A percentile compares a stretch with the other conserved stretches of the same genome.
Conservation (phyloP, 2,329 filamentous ascomycete genomes). For the Arthrobotrys conoides region DNA sequence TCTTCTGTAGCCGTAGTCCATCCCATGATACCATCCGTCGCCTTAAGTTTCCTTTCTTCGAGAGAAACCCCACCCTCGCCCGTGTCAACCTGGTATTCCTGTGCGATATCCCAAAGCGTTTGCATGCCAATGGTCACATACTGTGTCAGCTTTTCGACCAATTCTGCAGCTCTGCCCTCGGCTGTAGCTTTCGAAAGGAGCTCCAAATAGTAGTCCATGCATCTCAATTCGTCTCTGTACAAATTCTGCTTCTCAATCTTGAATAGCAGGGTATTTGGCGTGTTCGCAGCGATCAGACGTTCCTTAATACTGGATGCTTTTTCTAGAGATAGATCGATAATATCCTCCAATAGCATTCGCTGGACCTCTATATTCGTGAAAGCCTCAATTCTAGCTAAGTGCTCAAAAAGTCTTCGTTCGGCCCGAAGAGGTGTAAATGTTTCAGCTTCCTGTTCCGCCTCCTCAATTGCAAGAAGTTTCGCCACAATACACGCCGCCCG, state of each 20-base stretch:
- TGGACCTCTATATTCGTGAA: conserved; percentile 4
- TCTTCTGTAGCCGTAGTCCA: conserved; percentile 59
- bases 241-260: conserved; percentile 92
- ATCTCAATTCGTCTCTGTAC: conserved; percentile 86
- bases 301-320: conserved; percentile 68
- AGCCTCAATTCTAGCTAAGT: conserved; percentile 21
- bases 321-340: conserved; percentile 61
- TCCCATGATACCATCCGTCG: conserved; percentile 53
- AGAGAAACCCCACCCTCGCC: conserved; percentile 50
- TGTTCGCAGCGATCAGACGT: conserved; percentile 73
- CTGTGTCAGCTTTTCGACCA: background rate
- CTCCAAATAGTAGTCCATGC: conserved; percentile 70
- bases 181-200: conserved; percentile 16
- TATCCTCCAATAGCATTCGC: conserved; percentile 37
- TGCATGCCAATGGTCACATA: conserved; percentile 40
- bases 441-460: conserved; percentile 57
- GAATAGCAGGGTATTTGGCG: conserved; percentile 75
- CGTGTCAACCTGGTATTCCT: conserved; percentile 35
- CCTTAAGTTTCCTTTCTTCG: conserved; percentile 41
- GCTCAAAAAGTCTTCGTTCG: conserved; percentile 33
- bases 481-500: conserved; percentile 69
- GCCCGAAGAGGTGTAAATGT: conserved; percentile 47
- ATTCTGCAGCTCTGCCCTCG: background rate
- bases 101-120: conserved; percentile 51
- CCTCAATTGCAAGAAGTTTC: conserved; percentile 66